These are phyloP conservation scores for Alternaria dauci DNA, from an alignment of 2,329 filamentous ascomycete species.

Conservation along the genomic window DNA sequence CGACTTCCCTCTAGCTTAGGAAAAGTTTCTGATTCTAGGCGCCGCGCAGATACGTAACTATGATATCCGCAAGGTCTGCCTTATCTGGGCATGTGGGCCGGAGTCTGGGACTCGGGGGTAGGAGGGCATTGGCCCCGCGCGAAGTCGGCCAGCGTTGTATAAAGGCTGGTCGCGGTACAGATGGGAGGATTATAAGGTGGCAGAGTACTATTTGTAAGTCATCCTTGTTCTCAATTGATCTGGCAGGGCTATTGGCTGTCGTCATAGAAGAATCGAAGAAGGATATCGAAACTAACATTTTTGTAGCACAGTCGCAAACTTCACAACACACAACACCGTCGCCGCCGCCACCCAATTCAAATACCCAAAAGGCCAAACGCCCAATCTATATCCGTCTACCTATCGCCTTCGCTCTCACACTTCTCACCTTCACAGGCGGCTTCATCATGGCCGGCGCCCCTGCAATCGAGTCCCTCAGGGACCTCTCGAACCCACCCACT, in stretches of 20 bases:
- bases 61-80: conserved; percentile 38
- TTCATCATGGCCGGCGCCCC: conserved; percentile 66
- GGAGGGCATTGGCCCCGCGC: conserved; percentile 20
- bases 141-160: conserved; percentile 33
- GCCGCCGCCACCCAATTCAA: conserved; percentile 7
- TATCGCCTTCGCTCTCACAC: conserved; percentile 56
- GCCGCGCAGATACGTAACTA: conserved; percentile 18
- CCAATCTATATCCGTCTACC: conserved; percentile 51
- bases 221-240: background rate
- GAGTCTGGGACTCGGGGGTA: conserved; percentile 1
- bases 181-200: conserved; percentile 17
- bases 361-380: conserved; percentile 16
- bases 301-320: conserved; percentile 8
- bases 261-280: background rate
- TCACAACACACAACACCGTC: conserved; percentile 15
- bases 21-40: conserved; percentile 25
- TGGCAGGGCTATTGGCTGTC: background rate
- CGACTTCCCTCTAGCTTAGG: conserved; percentile 14
- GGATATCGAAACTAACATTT: conserved; percentile 1
- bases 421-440: conserved; percentile 61
- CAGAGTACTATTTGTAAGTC: conserved; percentile 32
- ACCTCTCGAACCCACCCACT: conserved; percentile 64
- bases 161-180: conserved; percentile 20
- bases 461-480: conserved; percentile 59
- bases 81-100: conserved; percentile 40